A percentile compares a stretch with the other conserved stretches of the same genome.
These are phyloP conservation scores for Quercus tomentella DNA, from an alignment of 331 rosid species.

Conservation along the genomic window DNA sequence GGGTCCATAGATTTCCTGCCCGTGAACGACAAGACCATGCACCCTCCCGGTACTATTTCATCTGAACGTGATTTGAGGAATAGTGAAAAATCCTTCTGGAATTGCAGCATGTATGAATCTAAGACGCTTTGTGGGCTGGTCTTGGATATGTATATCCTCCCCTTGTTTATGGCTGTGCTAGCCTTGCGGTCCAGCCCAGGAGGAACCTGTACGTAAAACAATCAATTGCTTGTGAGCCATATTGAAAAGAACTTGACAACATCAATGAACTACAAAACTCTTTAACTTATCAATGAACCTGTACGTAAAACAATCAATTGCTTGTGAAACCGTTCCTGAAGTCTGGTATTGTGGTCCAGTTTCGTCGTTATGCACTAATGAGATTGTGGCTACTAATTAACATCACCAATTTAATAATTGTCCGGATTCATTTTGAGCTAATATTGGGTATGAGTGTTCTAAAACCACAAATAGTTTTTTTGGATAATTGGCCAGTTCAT, in stretches of 20 bases:
- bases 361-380: no score
- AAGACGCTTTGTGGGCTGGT: constrained; percentile 52
- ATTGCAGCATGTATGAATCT: constrained; percentile 58
- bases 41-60: constrained; percentile 51
- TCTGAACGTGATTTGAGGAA: constrained; percentile 53
- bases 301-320: no score
- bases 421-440: no score
- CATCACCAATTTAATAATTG: no score
- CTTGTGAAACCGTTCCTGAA: no score
- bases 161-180: constrained; percentile 39
- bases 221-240: neutral
- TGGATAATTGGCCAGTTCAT: no score
- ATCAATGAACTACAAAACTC: accelerated
- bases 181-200: constrained; percentile 20
- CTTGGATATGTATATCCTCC: constrained; percentile 64
- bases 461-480: no score
- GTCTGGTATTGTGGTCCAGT: no score
- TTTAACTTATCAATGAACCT: no score
- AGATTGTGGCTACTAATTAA: no score
- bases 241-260: no score
- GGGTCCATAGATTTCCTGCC: constrained; percentile 58
- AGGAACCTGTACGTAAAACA: constrained; percentile 39
- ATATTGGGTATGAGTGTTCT: no score
- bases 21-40: constrained; percentile 59
- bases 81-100: constrained; percentile 38